Base-by-base conservation (phyloP, 2,329 filamentous ascomycete genomes). In the Plectosphaerella sp. region DNA sequence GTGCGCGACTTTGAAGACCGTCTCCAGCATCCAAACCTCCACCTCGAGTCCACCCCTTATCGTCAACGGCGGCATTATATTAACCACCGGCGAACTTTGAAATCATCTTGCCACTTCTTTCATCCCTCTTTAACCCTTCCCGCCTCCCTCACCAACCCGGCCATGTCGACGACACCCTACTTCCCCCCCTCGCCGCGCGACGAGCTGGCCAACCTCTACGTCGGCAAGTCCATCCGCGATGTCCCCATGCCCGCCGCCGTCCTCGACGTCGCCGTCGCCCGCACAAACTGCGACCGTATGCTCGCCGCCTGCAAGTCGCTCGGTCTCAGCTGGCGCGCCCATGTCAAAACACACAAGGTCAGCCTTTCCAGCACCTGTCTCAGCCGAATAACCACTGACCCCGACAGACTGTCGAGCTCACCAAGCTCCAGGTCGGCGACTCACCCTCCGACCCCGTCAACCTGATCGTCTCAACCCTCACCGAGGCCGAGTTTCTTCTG, bases 331-430 rank as follows among this genome's bases (percentile, higher is more conserved):
- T 87, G 87, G 54, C 71, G 84, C 12, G 79, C 80, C 0, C 84
- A 88, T 58, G 74, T 87, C 5, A 87, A 87, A 63, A 86, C 82
- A 8, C 84, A 87, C 62, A 87, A 87, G 67, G 80, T 81, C 5
- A 37, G 41, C 15, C 3, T 3, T 1, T 7, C 8, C 18, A 2
- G 1, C 1, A 5, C 8, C 4, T 12, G 3, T 33, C 28, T 33
- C 28, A 3, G 8, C 28, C 4, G 18, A 2, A 1, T 10, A 6
- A 1, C 5, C 3, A 51, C 54, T 20, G 51, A 9, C 14, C 1
- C 0, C 0, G 7, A 2, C 47, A 83, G 79, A 87, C 84, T 0
- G 62, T 69, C 1, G 74, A 86, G 62, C 61, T 83, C 3, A 68
- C 82, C 1, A 69, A 68, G 10, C 57, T 85, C 14, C 83, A 87